Evolutionary conservation across 2,329 filamentous ascomycete genomes (phyloP).

Genomic region (Ophiostoma himal-ulmi): DNA sequence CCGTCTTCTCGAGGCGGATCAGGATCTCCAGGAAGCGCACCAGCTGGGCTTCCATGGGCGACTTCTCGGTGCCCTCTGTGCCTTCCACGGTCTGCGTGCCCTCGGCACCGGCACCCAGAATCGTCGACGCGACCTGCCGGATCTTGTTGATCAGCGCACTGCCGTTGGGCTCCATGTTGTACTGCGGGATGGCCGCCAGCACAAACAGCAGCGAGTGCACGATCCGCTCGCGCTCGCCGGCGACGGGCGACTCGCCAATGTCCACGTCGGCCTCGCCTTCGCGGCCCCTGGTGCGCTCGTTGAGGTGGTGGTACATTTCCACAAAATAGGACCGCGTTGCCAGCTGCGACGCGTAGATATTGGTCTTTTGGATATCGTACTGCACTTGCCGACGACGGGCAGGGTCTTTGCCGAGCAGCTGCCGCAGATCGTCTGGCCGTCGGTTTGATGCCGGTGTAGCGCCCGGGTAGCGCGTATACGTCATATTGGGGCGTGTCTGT

Average conservation of each 20-base stretch:
- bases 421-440: constrained; percentile 46
- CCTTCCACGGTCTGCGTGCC: background rate
- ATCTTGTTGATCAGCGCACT: constrained; percentile 73
- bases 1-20: constrained; percentile 64
- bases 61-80: constrained; percentile 37
- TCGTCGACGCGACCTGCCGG: constrained; percentile 72
- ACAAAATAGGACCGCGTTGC: constrained; percentile 79
- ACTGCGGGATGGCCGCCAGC: constrained; percentile 70
- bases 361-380: constrained; percentile 87
- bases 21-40: constrained; percentile 68
- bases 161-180: constrained; percentile 72
- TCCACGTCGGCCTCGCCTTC: constrained; percentile 40
- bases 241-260: constrained; percentile 30
- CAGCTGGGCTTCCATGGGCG: constrained; percentile 57
- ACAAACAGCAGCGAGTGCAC: constrained; percentile 72
- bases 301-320: constrained; percentile 75
- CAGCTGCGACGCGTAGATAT: constrained; percentile 77
- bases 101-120: constrained; percentile 42
- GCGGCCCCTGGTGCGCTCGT: constrained; percentile 50
- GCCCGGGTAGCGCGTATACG: background rate
- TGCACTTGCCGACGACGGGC: constrained; percentile 55
- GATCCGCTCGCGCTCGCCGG: constrained; percentile 71
- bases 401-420: constrained; percentile 45
- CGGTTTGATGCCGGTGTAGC: constrained; percentile 16
- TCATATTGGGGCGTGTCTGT: background rate